A percentile compares a stretch with the other conserved stretches of the same genome.
Evolutionary conservation across 139 green algal genomes (phyloP).

Genomic region (Chlorella sorokiniana): DNA sequence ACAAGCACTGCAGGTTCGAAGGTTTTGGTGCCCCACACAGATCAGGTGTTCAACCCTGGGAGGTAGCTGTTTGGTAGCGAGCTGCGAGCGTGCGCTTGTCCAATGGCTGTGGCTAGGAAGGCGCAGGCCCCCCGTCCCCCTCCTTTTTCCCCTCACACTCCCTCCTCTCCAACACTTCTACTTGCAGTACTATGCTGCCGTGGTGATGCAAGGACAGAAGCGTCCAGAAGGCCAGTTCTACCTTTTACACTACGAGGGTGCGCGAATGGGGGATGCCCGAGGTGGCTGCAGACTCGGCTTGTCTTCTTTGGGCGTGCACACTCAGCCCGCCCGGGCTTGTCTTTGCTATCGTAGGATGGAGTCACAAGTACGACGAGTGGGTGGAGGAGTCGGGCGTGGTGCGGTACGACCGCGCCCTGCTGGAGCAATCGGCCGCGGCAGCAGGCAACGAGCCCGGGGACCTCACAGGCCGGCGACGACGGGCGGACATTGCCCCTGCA

Average conservation of each 20-base stretch:
- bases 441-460: constrained; percentile 10
- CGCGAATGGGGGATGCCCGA: background rate
- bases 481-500: constrained; percentile 1
- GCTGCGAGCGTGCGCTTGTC: no score
- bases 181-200: constrained; percentile 11
- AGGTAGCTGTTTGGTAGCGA: no score
- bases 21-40: constrained; percentile 26
- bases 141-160: no score
- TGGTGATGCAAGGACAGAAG: constrained; percentile 42
- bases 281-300: no score
- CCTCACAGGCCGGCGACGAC: constrained; percentile 4
- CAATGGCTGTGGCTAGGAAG: no score
- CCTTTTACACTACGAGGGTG: constrained; percentile 36
- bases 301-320: no score
- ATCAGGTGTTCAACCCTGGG: constrained; percentile 7
- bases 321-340: no score
- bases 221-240: constrained; percentile 30
- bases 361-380: constrained; percentile 85
- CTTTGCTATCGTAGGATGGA: constrained; percentile 54
- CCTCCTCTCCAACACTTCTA: no score
- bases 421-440: constrained; percentile 14
- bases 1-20: constrained; percentile 6
- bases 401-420: constrained; percentile 37
- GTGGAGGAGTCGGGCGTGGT: constrained; percentile 61
- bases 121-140: no score